Conservation (phyloP, 345 rosid species). For the Hibiscus tridactylites region DNA sequence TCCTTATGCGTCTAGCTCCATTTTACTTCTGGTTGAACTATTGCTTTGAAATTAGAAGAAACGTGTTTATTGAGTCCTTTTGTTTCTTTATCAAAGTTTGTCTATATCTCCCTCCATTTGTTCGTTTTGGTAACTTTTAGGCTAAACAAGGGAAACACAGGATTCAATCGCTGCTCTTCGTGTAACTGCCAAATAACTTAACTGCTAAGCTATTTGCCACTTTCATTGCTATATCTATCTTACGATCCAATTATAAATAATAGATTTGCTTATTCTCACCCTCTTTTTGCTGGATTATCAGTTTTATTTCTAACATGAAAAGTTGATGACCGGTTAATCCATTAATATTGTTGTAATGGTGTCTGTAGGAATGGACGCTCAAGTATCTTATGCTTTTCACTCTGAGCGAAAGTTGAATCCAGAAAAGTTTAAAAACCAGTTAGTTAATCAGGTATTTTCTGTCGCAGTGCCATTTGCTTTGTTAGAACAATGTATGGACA, state of each 20-base stretch:
- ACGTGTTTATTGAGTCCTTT: background rate
- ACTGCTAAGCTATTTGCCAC: background rate
- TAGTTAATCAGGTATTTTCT: slow-evolving; percentile 75
- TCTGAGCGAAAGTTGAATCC: slow-evolving; percentile 82
- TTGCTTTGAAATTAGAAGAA: background rate
- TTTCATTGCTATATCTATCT: background rate
- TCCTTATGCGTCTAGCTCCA: background rate
- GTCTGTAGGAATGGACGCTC: slow-evolving; percentile 90
- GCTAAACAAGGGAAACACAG: background rate
- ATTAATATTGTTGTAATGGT: slow-evolving; percentile 8
- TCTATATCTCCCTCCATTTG: background rate
- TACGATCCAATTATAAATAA: background rate
- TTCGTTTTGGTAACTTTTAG: background rate
- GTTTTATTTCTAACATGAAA: background rate
- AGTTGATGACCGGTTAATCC: background rate
- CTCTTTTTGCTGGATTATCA: background rate
- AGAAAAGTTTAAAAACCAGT: slow-evolving; percentile 78
- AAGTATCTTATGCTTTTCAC: slow-evolving; percentile 81
- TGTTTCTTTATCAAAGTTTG: background rate
- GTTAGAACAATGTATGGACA: background rate
- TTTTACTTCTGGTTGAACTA: background rate
- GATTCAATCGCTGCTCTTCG: background rate
- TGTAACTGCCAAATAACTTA: background rate
- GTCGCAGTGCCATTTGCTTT: background rate
- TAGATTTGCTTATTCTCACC: background rate